Evolutionary conservation across 352 stramenopile genomes (phyloP).

Genomic region (Pythium brachiatum): DNA sequence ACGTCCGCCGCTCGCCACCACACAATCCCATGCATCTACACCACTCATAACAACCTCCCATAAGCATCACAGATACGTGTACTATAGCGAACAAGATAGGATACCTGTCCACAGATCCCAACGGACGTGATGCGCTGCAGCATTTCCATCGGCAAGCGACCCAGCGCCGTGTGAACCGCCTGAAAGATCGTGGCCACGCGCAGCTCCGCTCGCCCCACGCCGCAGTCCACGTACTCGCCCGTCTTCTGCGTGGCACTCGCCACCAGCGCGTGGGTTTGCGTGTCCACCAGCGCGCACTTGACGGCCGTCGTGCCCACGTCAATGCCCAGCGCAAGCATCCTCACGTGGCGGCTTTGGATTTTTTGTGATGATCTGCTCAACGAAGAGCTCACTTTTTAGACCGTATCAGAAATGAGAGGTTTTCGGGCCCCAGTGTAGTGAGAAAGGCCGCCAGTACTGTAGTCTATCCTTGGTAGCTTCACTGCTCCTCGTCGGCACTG

Average conservation of each 20-base stretch:
- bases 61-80: not conserved
- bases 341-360: too few relatives aligned
- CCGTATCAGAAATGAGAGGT: not conserved
- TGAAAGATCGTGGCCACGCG: constrained; percentile 45
- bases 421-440: too few relatives aligned
- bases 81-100: not conserved
- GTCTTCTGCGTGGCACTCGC: constrained; percentile 36
- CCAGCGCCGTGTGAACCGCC: constrained; percentile 39
- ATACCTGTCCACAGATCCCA: constrained; percentile 76
- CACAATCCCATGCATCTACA: constrained; percentile 83
- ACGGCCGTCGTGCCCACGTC: constrained; percentile 79
- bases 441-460: too few relatives aligned
- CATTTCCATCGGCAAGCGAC: constrained; percentile 27
- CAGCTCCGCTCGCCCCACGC: constrained; percentile 33
- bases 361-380: not conserved
- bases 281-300: constrained; percentile 64
- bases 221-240: constrained; percentile 26
- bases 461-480: too few relatives aligned
- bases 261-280: constrained; percentile 26
- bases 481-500: too few relatives aligned
- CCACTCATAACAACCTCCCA: not conserved
- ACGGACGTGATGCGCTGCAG: constrained; percentile 36
- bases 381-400: not conserved
- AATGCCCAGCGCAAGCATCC: constrained; percentile 37
- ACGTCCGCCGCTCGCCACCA: constrained; percentile 68